A percentile compares a stretch with the other conserved stretches of the same genome.
These are phyloP conservation scores for Tritrichomonas musculus DNA, from an alignment of 208 protist genomes.

Conservation along the genomic window DNA sequence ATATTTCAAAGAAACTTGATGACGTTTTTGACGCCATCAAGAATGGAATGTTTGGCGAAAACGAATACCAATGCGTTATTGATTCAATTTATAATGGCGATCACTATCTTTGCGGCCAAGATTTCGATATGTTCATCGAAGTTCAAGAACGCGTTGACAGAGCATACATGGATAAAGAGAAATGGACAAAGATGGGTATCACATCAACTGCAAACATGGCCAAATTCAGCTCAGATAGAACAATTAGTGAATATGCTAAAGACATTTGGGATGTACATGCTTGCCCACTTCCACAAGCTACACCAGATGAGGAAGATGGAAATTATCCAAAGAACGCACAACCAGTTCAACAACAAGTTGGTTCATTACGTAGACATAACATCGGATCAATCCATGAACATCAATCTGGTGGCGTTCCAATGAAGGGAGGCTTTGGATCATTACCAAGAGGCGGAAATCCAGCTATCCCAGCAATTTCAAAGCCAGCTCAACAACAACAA, in stretches of 20 bases:
- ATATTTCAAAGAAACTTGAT: background rate
- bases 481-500: too few species aligned
- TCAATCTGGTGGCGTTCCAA: background rate
- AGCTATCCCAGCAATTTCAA: too few species aligned
- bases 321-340: background rate
- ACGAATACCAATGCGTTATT: slow-evolving; percentile 7
- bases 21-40: background rate
- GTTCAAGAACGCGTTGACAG: background rate
- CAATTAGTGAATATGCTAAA: background rate
- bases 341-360: background rate
- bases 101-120: background rate
- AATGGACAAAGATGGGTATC: slow-evolving; percentile 18
- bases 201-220: slow-evolving; percentile 6
- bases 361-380: background rate
- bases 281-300: background rate
- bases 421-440: background rate
- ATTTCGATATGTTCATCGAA: background rate
- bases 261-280: background rate
- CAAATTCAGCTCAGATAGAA: background rate
- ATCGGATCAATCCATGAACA: background rate
- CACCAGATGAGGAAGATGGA: too few species aligned
- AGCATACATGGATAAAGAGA: background rate
- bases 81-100: background rate
- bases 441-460: background rate
- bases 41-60: background rate